A percentile compares a stretch with the other conserved stretches of the same genome.
These are phyloP conservation scores for Esteya vermicola DNA, from an alignment of 2,329 filamentous ascomycete genomes.

Conservation along the genomic window DNA sequence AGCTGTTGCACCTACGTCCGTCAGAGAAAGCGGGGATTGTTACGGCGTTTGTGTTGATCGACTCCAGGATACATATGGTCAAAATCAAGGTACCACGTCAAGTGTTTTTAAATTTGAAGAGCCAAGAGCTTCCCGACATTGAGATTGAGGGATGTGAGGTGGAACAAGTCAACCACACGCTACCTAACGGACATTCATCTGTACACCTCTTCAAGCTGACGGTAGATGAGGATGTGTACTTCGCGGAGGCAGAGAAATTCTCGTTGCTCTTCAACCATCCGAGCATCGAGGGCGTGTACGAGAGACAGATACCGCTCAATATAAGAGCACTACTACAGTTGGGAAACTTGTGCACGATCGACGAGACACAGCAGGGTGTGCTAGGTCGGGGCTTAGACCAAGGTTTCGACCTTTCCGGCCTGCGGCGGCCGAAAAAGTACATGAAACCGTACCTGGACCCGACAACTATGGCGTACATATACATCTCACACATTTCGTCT, in stretches of 20 bases:
- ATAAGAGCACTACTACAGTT: constrained; percentile 78
- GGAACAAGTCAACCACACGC: constrained; percentile 82
- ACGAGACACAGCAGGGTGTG: constrained; percentile 78
- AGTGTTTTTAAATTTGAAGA: constrained; percentile 84
- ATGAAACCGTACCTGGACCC: constrained; percentile 58
- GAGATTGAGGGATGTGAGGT: constrained; percentile 75
- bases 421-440: constrained; percentile 51
- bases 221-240: constrained; percentile 76
- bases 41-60: constrained; percentile 79
- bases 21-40: constrained; percentile 80
- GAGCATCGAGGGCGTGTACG: constrained; percentile 94
- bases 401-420: constrained; percentile 72
- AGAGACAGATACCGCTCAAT: constrained; percentile 78
- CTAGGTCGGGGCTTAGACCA: constrained; percentile 85
- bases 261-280: constrained; percentile 75
- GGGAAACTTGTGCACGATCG: constrained; percentile 84
- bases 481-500: constrained; percentile 81
- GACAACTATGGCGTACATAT: constrained; percentile 67
- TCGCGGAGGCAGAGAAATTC: constrained; percentile 72
- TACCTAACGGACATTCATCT: constrained; percentile 90
- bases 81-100: constrained; percentile 82
- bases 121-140: constrained; percentile 74
- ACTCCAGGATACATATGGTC: constrained; percentile 76
- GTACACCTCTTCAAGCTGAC: constrained; percentile 89
- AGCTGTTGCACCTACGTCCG: constrained; percentile 73